Percentiles rank a stretch among this genome's conserved stretches.
phyloP scores from a whole-genome alignment of 306 rosid species.

The Acacia confusa region DNA sequence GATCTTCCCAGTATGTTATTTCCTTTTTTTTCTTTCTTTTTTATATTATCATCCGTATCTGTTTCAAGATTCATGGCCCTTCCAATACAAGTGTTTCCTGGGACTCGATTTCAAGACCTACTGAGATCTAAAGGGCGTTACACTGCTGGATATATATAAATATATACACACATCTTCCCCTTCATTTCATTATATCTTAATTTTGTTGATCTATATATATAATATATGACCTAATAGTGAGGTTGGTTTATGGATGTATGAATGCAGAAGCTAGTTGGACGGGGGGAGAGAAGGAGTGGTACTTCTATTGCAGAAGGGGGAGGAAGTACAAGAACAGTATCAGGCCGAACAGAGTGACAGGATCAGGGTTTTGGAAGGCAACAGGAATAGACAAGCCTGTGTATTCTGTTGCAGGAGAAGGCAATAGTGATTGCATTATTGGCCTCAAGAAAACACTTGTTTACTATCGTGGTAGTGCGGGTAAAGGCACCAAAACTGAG shows the following conservation, averaged over 20 bases:
- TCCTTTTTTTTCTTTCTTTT: no score
- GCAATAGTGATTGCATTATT: conserved; percentile 52
- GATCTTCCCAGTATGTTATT: conserved; percentile 69
- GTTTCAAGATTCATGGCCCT: no score
- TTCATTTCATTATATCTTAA: background rate
- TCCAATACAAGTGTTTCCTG: no score
- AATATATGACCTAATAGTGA: no score
- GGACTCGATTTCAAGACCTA: rapidly evolving
- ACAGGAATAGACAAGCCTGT: conserved; percentile 66
- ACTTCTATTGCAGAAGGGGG: conserved; percentile 86
- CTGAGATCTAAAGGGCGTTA: no score
- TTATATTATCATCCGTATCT: no score
- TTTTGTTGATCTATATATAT: no score
- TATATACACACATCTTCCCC: background rate
- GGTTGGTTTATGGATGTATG: no score
- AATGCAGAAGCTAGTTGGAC: conserved; percentile 38
- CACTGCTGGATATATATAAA: no score
- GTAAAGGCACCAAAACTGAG: conserved; percentile 91
- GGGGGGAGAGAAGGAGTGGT: conserved; percentile 68
- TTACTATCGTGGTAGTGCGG: conserved; percentile 85
- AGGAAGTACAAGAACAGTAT: conserved; percentile 88
- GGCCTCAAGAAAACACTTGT: conserved; percentile 94
- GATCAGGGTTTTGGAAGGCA: conserved; percentile 94
- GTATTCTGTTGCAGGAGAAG: conserved; percentile 47
- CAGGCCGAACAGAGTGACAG: conserved; percentile 85